Evolutionary conservation across 2,329 filamentous ascomycete genomes (phyloP).

Genomic region (Acrocalymma vagum): DNA sequence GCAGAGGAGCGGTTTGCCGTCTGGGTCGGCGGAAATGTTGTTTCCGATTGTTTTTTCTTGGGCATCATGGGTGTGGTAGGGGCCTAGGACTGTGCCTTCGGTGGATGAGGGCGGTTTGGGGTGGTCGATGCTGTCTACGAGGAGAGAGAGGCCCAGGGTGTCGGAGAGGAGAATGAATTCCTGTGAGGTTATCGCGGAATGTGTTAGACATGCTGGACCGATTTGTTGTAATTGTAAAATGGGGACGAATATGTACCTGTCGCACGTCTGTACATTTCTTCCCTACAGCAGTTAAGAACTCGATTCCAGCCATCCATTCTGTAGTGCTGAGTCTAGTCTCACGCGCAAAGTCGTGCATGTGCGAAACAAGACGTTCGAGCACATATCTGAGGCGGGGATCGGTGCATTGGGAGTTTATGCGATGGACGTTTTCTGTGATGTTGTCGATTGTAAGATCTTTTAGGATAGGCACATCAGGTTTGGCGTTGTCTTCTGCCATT

Average conservation of each 20-base stretch:
- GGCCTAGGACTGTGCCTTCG: conserved; percentile 81
- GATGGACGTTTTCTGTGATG: conserved; percentile 78
- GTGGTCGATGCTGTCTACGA: conserved; percentile 85
- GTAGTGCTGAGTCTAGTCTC: conserved; percentile 78
- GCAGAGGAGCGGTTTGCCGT: conserved; percentile 75
- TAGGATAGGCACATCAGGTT: conserved; percentile 60
- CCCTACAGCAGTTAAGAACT: conserved; percentile 76
- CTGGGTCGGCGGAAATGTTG: conserved; percentile 72
- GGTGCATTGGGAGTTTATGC: conserved; percentile 75
- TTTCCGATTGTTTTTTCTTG: conserved; percentile 64
- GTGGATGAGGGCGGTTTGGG: conserved; percentile 76
- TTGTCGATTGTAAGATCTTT: conserved; percentile 81
- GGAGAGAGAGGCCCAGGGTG: conserved; percentile 78
- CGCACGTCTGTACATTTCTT: conserved; percentile 78
- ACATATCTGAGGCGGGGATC: conserved; percentile 75
- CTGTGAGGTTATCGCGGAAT: conserved; percentile 41
- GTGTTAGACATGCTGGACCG: neutral
- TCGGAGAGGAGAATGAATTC: conserved; percentile 87
- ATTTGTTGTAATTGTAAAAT: neutral
- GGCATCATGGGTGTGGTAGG: conserved; percentile 85
- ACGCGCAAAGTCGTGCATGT: conserved; percentile 83
- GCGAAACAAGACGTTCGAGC: conserved; percentile 75
- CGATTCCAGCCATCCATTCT: conserved; percentile 80
- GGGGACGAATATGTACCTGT: conserved; percentile 59
- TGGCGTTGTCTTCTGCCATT: conserved; percentile 5